Evolutionary conservation across 139 green algal genomes (phyloP).

Genomic region (Haematococcus sp.): DNA sequence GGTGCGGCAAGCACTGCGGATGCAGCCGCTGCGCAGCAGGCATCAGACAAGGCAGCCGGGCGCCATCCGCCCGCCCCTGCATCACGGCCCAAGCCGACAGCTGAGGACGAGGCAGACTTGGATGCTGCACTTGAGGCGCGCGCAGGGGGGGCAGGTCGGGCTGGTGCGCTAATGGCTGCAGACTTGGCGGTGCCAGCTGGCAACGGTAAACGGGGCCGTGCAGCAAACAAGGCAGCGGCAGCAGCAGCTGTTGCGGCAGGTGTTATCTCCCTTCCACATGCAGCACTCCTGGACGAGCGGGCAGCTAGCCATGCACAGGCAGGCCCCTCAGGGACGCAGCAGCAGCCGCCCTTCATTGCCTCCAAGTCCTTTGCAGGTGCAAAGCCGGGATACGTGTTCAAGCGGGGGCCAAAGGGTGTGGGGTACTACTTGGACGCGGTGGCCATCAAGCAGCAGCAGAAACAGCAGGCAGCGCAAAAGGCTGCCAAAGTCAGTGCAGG

Average conservation of each 20-base stretch:
- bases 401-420: slow-evolving; percentile 53
- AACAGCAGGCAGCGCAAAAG: slow-evolving; percentile 1
- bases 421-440: slow-evolving; percentile 65
- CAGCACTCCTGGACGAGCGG: too few relatives aligned
- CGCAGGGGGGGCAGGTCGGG: background rate
- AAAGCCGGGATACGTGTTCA: slow-evolving; percentile 57
- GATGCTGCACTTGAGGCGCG: background rate
- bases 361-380: slow-evolving; percentile 50
- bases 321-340: background rate
- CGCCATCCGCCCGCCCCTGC: background rate
- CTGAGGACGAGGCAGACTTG: background rate
- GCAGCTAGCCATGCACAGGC: too few relatives aligned
- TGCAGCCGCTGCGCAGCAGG: slow-evolving; percentile 8
- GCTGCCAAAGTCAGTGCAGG: background rate
- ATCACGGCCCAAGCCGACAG: slow-evolving; percentile 2
- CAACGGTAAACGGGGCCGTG: slow-evolving; percentile 3
- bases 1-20: background rate
- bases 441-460: background rate
- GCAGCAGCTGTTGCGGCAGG: slow-evolving; percentile 6
- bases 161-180: background rate
- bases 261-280: background rate
- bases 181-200: slow-evolving; percentile 7
- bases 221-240: background rate
- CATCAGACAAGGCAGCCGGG: background rate
- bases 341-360: slow-evolving; percentile 19